phyloP scores from a whole-genome alignment of 805 yeast genomes.

The Teunomyces pallodes region DNA sequence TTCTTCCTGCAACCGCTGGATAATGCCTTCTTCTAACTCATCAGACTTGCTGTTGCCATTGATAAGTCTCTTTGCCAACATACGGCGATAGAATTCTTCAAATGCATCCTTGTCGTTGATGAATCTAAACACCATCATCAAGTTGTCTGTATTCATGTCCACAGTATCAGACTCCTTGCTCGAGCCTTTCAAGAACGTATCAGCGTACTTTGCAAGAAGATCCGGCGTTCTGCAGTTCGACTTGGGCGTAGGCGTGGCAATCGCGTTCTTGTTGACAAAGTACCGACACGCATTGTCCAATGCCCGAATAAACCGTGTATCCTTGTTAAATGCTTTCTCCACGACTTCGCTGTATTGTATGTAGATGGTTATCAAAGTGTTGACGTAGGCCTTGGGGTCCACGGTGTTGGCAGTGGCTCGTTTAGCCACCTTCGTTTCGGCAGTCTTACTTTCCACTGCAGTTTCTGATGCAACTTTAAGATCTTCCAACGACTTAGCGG shows the following conservation, averaged over 20 bases:
- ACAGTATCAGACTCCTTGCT: conserved; percentile 62
- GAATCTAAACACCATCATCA: conserved; percentile 83
- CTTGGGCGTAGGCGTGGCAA: conserved; percentile 67
- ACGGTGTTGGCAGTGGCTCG: conserved; percentile 29
- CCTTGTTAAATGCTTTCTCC: conserved; percentile 62
- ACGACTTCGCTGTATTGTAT: conserved; percentile 65
- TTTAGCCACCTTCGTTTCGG: conserved; percentile 16
- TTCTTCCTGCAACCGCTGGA: conserved; percentile 81
- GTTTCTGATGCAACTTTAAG: conserved; percentile 35
- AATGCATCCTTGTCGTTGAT: conserved; percentile 93
- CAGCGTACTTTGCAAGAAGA: conserved; percentile 84
- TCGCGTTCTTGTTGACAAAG: conserved; percentile 77
- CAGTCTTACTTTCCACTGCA: conserved; percentile 13
- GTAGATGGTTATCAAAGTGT: conserved; percentile 70
- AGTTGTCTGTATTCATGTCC: conserved; percentile 78
- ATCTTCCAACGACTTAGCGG: conserved; percentile 53
- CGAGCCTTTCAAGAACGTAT: conserved; percentile 74
- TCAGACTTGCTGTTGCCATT: conserved; percentile 83
- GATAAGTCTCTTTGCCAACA: conserved; percentile 84
- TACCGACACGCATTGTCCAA: conserved; percentile 85
- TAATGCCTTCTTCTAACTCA: conserved; percentile 79
- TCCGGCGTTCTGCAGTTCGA: conserved; percentile 84
- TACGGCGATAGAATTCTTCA: conserved; percentile 87
- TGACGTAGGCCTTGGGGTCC: conserved; percentile 79
- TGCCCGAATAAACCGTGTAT: conserved; percentile 78